Base-by-base conservation (phyloP, 371 early-diverging fungal species). In the Apophysomyces elegans region DNA sequence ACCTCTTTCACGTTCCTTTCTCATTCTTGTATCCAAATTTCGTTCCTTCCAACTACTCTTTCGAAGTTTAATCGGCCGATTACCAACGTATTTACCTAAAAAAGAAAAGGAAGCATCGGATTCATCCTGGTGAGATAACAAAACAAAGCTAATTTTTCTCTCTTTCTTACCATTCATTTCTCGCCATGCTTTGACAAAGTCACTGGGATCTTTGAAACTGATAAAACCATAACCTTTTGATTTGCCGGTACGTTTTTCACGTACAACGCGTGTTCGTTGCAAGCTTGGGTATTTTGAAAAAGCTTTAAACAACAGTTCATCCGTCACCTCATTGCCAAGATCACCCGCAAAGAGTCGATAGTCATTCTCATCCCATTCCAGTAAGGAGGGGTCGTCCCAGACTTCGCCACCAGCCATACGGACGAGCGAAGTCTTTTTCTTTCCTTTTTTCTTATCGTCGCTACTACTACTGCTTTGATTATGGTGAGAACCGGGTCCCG, bases 21-120 rank as follows among this genome's bases (percentile, higher is more conserved):
- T 76, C 38, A 70, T 77, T 59, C 77, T 69, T 7, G 83, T 78
- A 67, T 95, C 93, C 4, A 89, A 83, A 72, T 89, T 94, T 45
- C 97, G 89, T n/a, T 96, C 96, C 64, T 93, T 90, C 97, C 97
- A 97, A 16, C 83, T 93, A 69, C 95, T 95, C 70, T 97, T 96
- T 54, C 96, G 85, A 37, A 98, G 84, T 74, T 95, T 96, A 65
- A 96, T 92, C 9, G 98, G 98, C 62, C 97, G 78, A 67, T 92
- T 94, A 26, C 98, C 98, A 8, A 98, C 91, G 75, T 96, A 98
- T 83, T 98, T 97, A 39, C 95, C 96, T 95, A 81, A 18, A 54
- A 21, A 26, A 26, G 32, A 26, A 26, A 26, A 26, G 2, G 14
- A 45, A 59, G 63, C 9, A 26, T 46, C 21, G 39, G 43, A 16